Base-by-base conservation (phyloP, 2,329 filamentous ascomycete genomes). In the Trichophyton benhamiae region DNA sequence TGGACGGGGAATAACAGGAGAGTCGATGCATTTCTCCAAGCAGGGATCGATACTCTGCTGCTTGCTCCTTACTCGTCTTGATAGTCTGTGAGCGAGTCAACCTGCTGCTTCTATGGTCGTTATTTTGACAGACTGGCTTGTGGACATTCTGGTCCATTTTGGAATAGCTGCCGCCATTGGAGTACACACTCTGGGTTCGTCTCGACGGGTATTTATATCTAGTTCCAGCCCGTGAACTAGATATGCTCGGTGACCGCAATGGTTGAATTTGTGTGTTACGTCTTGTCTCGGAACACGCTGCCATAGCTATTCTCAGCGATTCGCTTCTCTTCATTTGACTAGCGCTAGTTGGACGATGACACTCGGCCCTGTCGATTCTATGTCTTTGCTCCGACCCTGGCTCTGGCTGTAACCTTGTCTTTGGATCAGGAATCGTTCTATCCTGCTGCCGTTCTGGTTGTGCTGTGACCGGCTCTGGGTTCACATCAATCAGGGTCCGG, bases 11-110 rank as follows among this genome's bases (percentile, higher is more conserved):
- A n/a, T 58, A 42, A 17, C 55, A 58, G 41, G 27, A 15, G 11
- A 13, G 15, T 49, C 49, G 46, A 9, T 33, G 41, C 20, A 55
- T 48, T 22, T 48, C 36, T 9, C 33, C 42, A 5, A 60, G 57
- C 22, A 61, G 11, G 3, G 48, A 48, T 33, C 27, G 52, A 22
- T 63, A 61, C 22, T 63, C 61, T 20, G 27, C 38, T 15, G 61
- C 61, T 46, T 48, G 53, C 30, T 61, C 61, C 11, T 22, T 25
- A 22, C 59, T 63, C 30, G 53, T 63, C 42, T 60, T 63, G 7
- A 20, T 15, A 3, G 58, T 61, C 22, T 33, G 15, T 8, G 52
- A 63, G 53, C 55, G 53, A 27, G 46, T n/a, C 55, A 55, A 42
- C 27, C 27, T 30, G 36, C 13, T 25, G 3, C 27, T 52, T 6